Percentiles rank a stretch among this genome's conserved stretches.
phyloP scores from a whole-genome alignment of 2,329 filamentous ascomycete genomes.

The Ophioceras dolichostomum region DNA sequence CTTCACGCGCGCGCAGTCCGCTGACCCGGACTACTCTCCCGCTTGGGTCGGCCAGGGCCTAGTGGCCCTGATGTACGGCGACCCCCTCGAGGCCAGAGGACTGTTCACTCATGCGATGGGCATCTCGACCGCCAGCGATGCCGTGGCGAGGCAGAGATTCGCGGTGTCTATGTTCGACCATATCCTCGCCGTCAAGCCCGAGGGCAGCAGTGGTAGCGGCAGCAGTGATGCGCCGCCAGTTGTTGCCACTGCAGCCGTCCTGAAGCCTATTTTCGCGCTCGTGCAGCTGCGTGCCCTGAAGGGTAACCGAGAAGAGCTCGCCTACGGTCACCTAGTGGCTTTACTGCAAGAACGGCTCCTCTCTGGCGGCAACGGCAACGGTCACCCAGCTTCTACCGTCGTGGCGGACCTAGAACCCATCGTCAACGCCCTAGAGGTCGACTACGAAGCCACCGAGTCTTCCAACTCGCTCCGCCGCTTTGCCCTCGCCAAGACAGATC shows the following conservation, averaged over 20 bases:
- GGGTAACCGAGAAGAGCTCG: constrained; percentile 57
- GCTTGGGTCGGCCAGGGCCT: constrained; percentile 92
- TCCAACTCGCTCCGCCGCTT: constrained; percentile 60
- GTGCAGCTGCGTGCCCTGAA: constrained; percentile 64
- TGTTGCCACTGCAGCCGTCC: constrained; percentile 48
- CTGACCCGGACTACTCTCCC: constrained; percentile 84
- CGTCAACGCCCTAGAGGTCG: constrained; percentile 59
- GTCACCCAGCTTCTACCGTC: too few relatives aligned
- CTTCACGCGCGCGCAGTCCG: constrained; percentile 83
- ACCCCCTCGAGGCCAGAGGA: constrained; percentile 63
- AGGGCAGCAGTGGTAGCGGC: too few relatives aligned
- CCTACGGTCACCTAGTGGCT: constrained; percentile 65
- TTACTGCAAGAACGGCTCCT: constrained; percentile 72
- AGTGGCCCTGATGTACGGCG: constrained; percentile 65
- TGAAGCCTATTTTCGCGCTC: constrained; percentile 82
- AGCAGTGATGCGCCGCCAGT: too few relatives aligned
- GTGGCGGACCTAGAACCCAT: constrained; percentile 52
- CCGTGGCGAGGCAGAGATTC: constrained; percentile 67
- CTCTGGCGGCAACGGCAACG: constrained; percentile 48
- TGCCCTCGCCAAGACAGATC: constrained; percentile 73
- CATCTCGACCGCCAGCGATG: constrained; percentile 67
- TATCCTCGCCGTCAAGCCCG: constrained; percentile 49
- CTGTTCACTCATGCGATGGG: constrained; percentile 93
- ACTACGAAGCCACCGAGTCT: constrained; percentile 79
- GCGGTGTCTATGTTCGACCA: constrained; percentile 73